A percentile compares a stretch with the other conserved stretches of the same genome.
Conservation (phyloP, 768 basidiomycete genomes). For the Boletus bicolor region DNA sequence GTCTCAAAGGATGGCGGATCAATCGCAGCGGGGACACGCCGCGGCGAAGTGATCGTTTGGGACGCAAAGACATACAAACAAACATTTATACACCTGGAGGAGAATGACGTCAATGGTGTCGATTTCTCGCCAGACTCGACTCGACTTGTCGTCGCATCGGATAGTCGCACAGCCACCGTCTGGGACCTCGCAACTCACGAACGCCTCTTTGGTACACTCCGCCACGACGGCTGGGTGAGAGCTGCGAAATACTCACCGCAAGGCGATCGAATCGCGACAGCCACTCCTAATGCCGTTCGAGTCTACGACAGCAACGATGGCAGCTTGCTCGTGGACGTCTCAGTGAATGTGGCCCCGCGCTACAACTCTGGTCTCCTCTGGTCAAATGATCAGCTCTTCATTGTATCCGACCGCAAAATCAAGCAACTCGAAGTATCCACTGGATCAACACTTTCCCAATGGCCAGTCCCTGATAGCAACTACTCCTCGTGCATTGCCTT, state of each 20-base stretch:
- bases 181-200: not conserved
- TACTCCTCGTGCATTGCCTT: not conserved
- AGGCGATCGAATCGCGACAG: not conserved
- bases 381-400: conserved; percentile 2
- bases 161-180: not conserved
- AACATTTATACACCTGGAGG: not conserved
- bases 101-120: not conserved
- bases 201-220: not conserved
- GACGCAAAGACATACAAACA: not conserved
- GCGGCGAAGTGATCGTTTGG: not conserved
- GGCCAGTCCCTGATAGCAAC: not conserved
- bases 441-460: not conserved
- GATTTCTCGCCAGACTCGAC: conserved; percentile 7
- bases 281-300: not conserved
- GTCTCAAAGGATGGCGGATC: conserved; percentile 1
- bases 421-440: not conserved
- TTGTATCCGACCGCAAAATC: not conserved
- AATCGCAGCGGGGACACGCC: conserved; percentile 1
- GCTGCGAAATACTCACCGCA: conserved; percentile 2
- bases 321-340: not conserved
- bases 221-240: accelerated
- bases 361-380: not conserved
- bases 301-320: not conserved
- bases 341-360: accelerated
- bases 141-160: not conserved